phyloP scores from a whole-genome alignment of 2,329 filamentous ascomycete genomes.

The Sporothrix dimorphospora region DNA sequence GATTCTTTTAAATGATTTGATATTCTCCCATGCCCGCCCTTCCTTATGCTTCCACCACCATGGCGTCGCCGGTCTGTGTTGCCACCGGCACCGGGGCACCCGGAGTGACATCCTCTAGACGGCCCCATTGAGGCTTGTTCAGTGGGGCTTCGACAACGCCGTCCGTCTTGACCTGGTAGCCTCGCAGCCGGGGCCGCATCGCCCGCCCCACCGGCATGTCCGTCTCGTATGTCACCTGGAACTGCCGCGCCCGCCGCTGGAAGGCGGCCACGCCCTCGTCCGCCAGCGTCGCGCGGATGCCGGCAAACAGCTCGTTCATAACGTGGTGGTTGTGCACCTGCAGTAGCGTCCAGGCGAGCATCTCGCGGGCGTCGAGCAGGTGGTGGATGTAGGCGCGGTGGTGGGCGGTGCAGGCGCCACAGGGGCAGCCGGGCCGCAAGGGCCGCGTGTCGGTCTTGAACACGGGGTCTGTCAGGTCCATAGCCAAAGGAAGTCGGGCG shows the following conservation, averaged over 20 bases:
- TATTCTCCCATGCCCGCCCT: neutral
- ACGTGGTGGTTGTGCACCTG: conserved; percentile 88
- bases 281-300: conserved; percentile 66
- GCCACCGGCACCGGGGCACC: neutral
- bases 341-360: conserved; percentile 92
- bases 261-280: conserved; percentile 61
- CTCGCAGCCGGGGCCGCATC: conserved; percentile 75
- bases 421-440: conserved; percentile 66
- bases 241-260: conserved; percentile 50
- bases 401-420: conserved; percentile 82
- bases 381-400: conserved; percentile 88
- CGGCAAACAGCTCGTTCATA: conserved; percentile 72
- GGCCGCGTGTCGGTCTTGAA: conserved; percentile 67
- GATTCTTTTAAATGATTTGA: neutral
- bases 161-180: conserved; percentile 78
- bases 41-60: neutral
- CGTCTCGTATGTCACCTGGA: conserved; percentile 63
- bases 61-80: neutral
- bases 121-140: conserved; percentile 69
- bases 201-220: conserved; percentile 75
- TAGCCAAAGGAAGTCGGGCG: conserved; percentile 60
- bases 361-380: conserved; percentile 86
- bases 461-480: conserved; percentile 72
- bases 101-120: conserved; percentile 40
- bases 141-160: conserved; percentile 60